phyloP scores from a whole-genome alignment of 176 grass and related monocot genomes.

The Echinochloa phyllopogon region DNA sequence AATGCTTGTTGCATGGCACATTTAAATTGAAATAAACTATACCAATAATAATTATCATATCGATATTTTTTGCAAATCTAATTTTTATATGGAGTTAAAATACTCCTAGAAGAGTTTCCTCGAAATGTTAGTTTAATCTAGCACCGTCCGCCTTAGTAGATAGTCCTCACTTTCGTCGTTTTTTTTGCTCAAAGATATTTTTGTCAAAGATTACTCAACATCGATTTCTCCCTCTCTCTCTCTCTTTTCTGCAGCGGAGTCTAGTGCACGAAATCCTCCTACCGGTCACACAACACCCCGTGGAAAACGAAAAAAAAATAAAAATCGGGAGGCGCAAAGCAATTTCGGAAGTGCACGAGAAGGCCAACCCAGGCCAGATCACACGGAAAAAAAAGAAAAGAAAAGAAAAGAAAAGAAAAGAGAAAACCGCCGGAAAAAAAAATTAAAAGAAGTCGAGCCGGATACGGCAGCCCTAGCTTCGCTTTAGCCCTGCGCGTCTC shows the following conservation, averaged over 20 bases:
- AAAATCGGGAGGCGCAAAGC: background rate
- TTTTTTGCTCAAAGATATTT: background rate
- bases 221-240: background rate
- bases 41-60: too few species aligned
- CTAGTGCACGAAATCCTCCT: background rate
- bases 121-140: background rate
- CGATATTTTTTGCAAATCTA: too few species aligned
- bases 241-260: background rate
- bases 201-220: background rate
- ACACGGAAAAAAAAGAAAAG: background rate
- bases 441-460: background rate
- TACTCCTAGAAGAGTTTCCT: background rate
- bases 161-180: background rate
- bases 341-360: constrained; percentile 19
- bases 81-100: too few species aligned
- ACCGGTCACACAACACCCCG: background rate
- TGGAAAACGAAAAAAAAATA: background rate
- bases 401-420: background rate
- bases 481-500: background rate
- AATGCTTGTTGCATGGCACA: background rate
- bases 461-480: constrained; percentile 38
- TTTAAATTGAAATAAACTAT: too few species aligned
- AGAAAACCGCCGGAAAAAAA: background rate
- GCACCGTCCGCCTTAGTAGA: background rate
- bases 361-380: constrained; percentile 5